Conservation (phyloP, 352 stramenopile species). For the Phytophthora gonapodyides region DNA sequence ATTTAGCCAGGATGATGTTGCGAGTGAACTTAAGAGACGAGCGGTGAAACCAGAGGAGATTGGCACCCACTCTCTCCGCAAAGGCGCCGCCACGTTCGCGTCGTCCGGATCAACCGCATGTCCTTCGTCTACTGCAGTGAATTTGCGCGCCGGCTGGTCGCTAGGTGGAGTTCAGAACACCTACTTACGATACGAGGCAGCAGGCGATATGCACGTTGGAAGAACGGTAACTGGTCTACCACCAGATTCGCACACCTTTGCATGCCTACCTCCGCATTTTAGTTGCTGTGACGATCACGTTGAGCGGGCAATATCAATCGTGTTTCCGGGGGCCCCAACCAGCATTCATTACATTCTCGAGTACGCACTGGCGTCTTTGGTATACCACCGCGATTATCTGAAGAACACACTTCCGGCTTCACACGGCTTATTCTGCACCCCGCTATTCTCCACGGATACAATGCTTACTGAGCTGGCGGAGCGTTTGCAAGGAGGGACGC, state of each 20-base stretch:
- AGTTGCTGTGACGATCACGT: conserved; percentile 1
- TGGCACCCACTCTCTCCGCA: conserved; percentile 30
- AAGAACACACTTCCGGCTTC: too few species aligned
- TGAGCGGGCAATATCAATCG: too few species aligned
- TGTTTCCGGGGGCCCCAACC: too few species aligned
- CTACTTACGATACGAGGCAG: conserved; percentile 25
- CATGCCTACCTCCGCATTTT: conserved; percentile 27
- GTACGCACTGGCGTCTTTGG: too few species aligned
- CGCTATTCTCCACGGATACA: too few species aligned
- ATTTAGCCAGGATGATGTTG: too few species aligned
- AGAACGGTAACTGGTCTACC: conserved; percentile 22
- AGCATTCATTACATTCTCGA: too few species aligned
- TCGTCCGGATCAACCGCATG: conserved; percentile 27
- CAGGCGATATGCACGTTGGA: conserved; percentile 30
- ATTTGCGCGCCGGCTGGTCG: conserved; percentile 25
- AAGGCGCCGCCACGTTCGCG: conserved; percentile 30
- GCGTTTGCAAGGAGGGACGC: too few species aligned
- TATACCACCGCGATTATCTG: too few species aligned
- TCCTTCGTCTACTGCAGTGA: conserved; percentile 19
- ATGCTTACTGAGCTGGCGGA: too few species aligned
- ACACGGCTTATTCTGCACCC: too few species aligned
- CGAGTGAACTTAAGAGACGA: too few species aligned
- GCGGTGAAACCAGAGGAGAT: conserved; percentile 23
- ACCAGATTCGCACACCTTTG: conserved; percentile 17
- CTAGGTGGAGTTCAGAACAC: conserved; percentile 26